Conservation (phyloP, 2,329 filamentous ascomycete genomes). For the Aspergillus pseudonomiae region DNA sequence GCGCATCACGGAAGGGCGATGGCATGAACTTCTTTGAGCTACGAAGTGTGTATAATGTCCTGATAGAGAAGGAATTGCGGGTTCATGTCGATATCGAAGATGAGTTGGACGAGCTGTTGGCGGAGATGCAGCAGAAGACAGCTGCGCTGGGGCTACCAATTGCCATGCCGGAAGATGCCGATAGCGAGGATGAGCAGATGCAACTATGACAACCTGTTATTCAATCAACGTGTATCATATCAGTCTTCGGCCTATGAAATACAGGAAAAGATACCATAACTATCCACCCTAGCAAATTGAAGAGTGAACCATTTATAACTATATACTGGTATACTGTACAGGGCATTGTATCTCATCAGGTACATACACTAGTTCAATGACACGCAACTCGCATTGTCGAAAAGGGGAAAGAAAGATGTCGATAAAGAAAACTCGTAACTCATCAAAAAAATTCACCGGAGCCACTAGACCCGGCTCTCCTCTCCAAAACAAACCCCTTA, state of each 20-base stretch:
- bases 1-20: slow-evolving; percentile 12
- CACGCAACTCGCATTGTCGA: slow-evolving; percentile 7
- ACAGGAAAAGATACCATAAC: not conserved
- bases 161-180: slow-evolving; percentile 35
- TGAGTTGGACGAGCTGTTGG: slow-evolving; percentile 37
- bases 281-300: not conserved
- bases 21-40: slow-evolving; percentile 53
- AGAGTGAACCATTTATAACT: not conserved
- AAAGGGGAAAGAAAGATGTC: not conserved
- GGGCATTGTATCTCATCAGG: slow-evolving; percentile 11
- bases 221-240: not conserved
- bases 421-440: slow-evolving; percentile 27
- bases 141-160: slow-evolving; percentile 21
- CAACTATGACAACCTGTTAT: slow-evolving; percentile 8
- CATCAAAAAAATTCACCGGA: slow-evolving; percentile 13
- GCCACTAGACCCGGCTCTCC: not conserved
- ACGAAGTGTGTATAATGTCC: slow-evolving; percentile 56
- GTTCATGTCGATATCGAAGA: slow-evolving; percentile 59
- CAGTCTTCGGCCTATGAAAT: not conserved
- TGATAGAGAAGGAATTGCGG: slow-evolving; percentile 65
- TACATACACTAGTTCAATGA: slow-evolving; percentile 7
- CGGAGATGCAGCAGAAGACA: slow-evolving; percentile 19
- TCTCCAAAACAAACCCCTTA: not conserved
- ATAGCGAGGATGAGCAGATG: slow-evolving; percentile 28
- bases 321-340: slow-evolving; percentile 25